phyloP scores from a whole-genome alignment of 2,329 filamentous ascomycete genomes.

The Calonectria pseudoturangicola region DNA sequence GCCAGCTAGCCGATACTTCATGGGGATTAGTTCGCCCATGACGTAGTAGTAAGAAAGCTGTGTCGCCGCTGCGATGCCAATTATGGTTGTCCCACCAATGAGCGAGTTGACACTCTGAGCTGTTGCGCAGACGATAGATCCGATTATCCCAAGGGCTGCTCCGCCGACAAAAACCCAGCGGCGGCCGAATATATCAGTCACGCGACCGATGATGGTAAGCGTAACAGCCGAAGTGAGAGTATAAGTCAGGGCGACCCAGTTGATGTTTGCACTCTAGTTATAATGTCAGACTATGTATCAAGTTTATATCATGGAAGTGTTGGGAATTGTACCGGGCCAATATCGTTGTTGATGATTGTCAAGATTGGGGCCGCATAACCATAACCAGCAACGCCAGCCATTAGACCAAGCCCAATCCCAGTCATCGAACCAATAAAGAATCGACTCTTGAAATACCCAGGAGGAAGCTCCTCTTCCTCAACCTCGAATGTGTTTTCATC shows the following conservation, averaged over 20 bases:
- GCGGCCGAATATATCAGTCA: conserved; percentile 55
- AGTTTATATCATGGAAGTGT: background rate
- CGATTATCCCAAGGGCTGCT: conserved; percentile 59
- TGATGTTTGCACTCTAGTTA: conserved; percentile 50
- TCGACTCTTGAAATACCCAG: conserved; percentile 51
- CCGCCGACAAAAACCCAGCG: conserved; percentile 55
- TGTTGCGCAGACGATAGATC: conserved; percentile 60
- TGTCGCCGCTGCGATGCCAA: conserved; percentile 59
- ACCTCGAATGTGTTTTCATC: conserved; percentile 46
- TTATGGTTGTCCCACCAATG: conserved; percentile 61
- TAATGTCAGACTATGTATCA: background rate
- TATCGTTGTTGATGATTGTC: conserved; percentile 47
- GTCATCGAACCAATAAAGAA: conserved; percentile 55
- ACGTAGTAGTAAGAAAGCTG: conserved; percentile 62
- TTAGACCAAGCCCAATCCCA: conserved; percentile 52
- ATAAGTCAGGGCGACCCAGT: conserved; percentile 57
- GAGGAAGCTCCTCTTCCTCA: conserved; percentile 47
- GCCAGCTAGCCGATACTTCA: conserved; percentile 59
- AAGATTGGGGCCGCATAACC: conserved; percentile 51
- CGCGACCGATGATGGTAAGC: conserved; percentile 53
- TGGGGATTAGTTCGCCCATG: conserved; percentile 62
- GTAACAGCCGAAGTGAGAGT: conserved; percentile 55
- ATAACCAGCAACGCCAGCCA: conserved; percentile 56
- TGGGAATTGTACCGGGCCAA: conserved; percentile 41
- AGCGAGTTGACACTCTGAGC: conserved; percentile 60